phyloP scores from a whole-genome alignment of 495 filamentous ascomycete genomes.

The Xylaria nigripes region DNA sequence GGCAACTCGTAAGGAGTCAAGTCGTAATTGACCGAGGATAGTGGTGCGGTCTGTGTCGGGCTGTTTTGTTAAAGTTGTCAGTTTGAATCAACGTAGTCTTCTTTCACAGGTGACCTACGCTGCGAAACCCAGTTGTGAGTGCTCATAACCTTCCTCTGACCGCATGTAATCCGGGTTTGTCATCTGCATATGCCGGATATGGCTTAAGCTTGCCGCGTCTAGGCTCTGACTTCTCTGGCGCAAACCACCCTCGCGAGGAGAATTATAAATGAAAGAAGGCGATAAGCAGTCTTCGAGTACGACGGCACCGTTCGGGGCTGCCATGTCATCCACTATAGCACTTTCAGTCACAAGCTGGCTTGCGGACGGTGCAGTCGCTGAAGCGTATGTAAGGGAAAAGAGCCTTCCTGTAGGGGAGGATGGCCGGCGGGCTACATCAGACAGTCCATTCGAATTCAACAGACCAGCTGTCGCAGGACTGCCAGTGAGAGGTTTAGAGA shows the following conservation, averaged over 20 bases:
- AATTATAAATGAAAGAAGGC: constrained; percentile 15
- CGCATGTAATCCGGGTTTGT: constrained; percentile 10
- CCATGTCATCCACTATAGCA: neutral
- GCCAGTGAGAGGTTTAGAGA: constrained; percentile 41
- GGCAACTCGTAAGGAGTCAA: constrained; percentile 31
- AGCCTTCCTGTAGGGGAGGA: constrained; percentile 17
- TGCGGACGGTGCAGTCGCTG: constrained; percentile 17
- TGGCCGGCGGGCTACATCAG: constrained; percentile 18
- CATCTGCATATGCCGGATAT: constrained; percentile 12
- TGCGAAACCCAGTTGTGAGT: constrained; percentile 8
- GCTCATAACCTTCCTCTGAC: constrained; percentile 13
- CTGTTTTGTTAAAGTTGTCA: constrained; percentile 16
- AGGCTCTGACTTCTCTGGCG: constrained; percentile 12
- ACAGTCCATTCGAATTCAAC: constrained; percentile 30
- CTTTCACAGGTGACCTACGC: constrained; percentile 8
- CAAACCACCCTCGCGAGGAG: constrained; percentile 11
- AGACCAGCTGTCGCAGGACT: constrained; percentile 39
- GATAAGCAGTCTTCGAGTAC: constrained; percentile 8
- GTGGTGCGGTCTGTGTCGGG: constrained; percentile 23
- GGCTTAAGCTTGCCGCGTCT: constrained; percentile 3
- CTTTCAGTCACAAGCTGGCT: constrained; percentile 2
- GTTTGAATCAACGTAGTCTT: neutral
- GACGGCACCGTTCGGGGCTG: neutral
- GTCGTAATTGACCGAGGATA: constrained; percentile 36
- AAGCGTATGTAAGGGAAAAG: constrained; percentile 21